phyloP scores from a whole-genome alignment of 1,284 basidiomycete species.

The Apiotrichum brassicae region DNA sequence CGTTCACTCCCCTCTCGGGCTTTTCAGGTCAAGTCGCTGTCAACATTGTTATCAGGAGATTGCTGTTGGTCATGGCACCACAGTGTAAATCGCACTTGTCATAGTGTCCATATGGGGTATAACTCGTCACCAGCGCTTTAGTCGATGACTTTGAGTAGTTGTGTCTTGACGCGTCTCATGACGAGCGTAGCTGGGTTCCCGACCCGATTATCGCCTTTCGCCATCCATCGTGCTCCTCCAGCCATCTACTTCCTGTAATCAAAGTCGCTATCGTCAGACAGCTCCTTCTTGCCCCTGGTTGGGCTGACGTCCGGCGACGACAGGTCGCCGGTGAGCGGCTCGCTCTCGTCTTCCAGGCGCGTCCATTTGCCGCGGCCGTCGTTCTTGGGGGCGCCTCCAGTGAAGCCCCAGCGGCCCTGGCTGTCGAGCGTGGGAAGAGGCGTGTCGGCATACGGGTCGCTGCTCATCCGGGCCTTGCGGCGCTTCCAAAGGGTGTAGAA shows the following conservation, averaged over 20 bases:
- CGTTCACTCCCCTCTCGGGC: too few relatives aligned
- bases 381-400: neutral
- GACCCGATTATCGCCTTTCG: too few relatives aligned
- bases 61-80: too few relatives aligned
- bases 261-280: neutral
- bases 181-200: too few relatives aligned
- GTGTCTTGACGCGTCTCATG: too few relatives aligned
- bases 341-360: neutral
- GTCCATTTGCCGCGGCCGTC: neutral
- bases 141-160: too few relatives aligned
- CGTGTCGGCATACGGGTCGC: conserved; percentile 1
- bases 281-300: neutral
- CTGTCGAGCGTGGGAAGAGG: neutral
- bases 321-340: neutral
- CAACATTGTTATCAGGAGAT: too few relatives aligned
- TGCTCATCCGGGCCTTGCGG: neutral
- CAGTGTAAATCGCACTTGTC: too few relatives aligned
- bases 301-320: neutral
- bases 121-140: too few relatives aligned
- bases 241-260: neutral
- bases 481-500: neutral
- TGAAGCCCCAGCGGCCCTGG: neutral
- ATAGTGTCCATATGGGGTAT: too few relatives aligned
- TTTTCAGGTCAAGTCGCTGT: too few relatives aligned
- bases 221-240: too few relatives aligned